These are phyloP conservation scores for Naganishia randhawae DNA, from an alignment of 768 basidiomycete species.

Conservation along the genomic window DNA sequence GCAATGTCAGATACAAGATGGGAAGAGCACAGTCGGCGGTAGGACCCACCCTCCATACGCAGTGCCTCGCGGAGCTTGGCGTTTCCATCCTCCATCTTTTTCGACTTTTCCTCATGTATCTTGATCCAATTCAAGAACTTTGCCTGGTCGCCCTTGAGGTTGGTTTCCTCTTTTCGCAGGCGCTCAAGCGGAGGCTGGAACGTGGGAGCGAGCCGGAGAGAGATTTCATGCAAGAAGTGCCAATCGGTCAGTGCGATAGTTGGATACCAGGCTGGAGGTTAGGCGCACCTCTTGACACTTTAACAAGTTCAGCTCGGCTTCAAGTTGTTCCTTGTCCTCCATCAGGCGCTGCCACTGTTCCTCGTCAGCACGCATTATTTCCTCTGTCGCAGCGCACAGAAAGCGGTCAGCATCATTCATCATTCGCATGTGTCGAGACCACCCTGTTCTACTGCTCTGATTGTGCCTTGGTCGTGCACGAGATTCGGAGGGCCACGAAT, in stretches of 20 bases:
- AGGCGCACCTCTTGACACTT: slow-evolving; percentile 44
- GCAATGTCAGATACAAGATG: slow-evolving; percentile 31
- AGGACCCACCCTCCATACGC: slow-evolving; percentile 36
- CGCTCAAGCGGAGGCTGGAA: slow-evolving; percentile 48
- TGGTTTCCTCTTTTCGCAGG: slow-evolving; percentile 54
- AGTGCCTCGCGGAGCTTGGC: slow-evolving; percentile 56
- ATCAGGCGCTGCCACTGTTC: slow-evolving; percentile 26
- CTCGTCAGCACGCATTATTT: slow-evolving; percentile 24
- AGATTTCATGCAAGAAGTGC: background rate
- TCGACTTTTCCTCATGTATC: slow-evolving; percentile 52
- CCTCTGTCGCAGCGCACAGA: background rate
- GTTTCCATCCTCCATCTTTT: slow-evolving; percentile 73
- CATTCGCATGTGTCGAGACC: background rate
- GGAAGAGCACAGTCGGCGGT: background rate
- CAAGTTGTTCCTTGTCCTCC: slow-evolving; percentile 29
- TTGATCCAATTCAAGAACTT: slow-evolving; percentile 48
- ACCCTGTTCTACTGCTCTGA: too few relatives aligned
- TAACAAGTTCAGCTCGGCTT: slow-evolving; percentile 33
- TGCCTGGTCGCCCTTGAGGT: slow-evolving; percentile 62
- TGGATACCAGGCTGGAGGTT: too few relatives aligned
- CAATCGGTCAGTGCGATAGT: background rate
- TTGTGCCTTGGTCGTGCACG: too few relatives aligned
- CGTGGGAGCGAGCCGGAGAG: too few relatives aligned
- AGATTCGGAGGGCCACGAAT: too few relatives aligned
- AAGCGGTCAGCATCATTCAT: background rate